phyloP scores from a whole-genome alignment of 805 yeast genomes.

The Pichia cephalocereana region DNA sequence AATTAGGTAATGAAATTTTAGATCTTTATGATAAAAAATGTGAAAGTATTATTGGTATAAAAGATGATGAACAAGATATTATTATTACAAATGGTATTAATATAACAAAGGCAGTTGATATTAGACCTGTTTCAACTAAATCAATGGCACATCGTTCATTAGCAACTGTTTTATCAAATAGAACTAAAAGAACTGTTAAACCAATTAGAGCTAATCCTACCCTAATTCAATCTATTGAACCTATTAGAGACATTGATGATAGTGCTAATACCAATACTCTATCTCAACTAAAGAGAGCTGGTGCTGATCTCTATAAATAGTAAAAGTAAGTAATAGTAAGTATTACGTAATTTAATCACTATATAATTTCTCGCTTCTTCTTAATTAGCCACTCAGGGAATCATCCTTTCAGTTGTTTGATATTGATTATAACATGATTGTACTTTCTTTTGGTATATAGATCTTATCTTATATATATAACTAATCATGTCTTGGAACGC shows the following conservation, averaged over 20 bases:
- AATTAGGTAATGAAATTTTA: conserved; percentile 79
- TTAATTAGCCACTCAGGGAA: too few relatives aligned
- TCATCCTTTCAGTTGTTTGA: too few relatives aligned
- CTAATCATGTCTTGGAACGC: conserved; percentile 34
- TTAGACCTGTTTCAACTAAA: conserved; percentile 30
- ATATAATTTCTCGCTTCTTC: too few relatives aligned
- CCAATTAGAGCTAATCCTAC: background rate
- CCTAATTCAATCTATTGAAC: background rate
- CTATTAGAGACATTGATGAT: conserved; percentile 8
- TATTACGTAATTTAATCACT: too few relatives aligned
- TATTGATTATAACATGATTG: too few relatives aligned
- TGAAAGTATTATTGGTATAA: conserved; percentile 56
- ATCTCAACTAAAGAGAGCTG: conserved; percentile 15
- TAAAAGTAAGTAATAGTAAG: too few relatives aligned
- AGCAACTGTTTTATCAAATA: conserved; percentile 32
- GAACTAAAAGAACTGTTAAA: conserved; percentile 21
- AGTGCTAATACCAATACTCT: conserved; percentile 16
- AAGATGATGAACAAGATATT: conserved; percentile 36
- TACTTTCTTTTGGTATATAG: too few relatives aligned
- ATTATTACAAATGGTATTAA: too few relatives aligned
- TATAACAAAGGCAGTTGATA: conserved; percentile 54
- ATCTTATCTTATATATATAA: background rate
- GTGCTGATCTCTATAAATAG: conserved; percentile 35
- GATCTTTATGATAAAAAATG: conserved; percentile 61
- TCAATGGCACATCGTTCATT: too few relatives aligned